Evolutionary conservation across 2,329 filamentous ascomycete species (phyloP), one percentile per base, ranked within the genome.

Genomic region (Ceratocystis eucalypticola): DNA sequence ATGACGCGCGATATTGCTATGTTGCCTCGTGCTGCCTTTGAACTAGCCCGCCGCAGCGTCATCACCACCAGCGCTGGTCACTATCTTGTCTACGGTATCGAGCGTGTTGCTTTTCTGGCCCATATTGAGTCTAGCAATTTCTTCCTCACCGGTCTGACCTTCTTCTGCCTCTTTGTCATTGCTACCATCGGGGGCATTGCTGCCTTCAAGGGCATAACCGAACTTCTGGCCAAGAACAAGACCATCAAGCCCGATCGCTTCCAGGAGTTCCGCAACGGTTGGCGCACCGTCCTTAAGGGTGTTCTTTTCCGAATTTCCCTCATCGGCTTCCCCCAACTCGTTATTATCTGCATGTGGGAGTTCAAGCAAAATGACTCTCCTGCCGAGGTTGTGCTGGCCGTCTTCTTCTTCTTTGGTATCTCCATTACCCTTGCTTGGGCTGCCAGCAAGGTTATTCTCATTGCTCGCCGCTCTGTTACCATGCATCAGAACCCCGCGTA

Each of bases 401-500:
- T 96, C 69, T 89, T 96, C 76, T 96, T 95, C 80, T 84, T 96
- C 74, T 78, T 96, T 71, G 88, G 88, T 69, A 87, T 96, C 80
- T 79, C 87, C 48, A 80, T 81, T 64, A 89, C 91, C 41, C 82
- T 97, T 44, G 86, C 78, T 25, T 96, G 91, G 89, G 93, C 92
- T 61, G 86, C 91, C 0, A 87, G 84, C 77, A 96, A 96, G 80
- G 91, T 97, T 70, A 89, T 96, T 71, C 84, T 85, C 65, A 88
- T 97, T 69, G 93, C 91, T 44, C 90, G 90, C 73, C 88, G 90
- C 71, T 96, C 92, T 41, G 88, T 96, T 69, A 77, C 83, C 67
- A 90, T 96, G 85, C 92, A 96, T 81, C 92, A 93, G 78, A 96
- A 96, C 78, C 91, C 93, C 30, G 93, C 92, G 33, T 96, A 96